Evolutionary conservation across 2,329 filamentous ascomycete species (phyloP).

Genomic region (Paraconiothyrium sp.): DNA sequence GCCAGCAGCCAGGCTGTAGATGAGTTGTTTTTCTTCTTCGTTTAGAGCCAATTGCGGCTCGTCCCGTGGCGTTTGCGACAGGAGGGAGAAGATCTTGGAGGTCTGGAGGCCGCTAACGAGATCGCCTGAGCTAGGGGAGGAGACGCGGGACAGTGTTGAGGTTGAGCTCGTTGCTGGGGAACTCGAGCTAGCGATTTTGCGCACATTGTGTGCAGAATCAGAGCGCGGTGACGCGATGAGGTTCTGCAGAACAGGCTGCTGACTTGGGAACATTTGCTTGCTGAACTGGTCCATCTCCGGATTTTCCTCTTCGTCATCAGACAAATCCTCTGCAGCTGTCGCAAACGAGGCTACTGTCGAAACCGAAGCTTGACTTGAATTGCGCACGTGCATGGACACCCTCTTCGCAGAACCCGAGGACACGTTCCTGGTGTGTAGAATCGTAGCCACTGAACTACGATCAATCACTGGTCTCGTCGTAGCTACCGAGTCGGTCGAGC

Average conservation of each 20-base stretch:
- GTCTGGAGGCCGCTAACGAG: constrained; percentile 48
- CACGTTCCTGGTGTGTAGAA: constrained; percentile 32
- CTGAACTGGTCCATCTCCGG: constrained; percentile 54
- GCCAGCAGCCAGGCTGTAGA: constrained; percentile 61
- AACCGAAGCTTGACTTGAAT: constrained; percentile 66
- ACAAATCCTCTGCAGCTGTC: constrained; percentile 66
- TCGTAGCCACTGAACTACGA: constrained; percentile 29
- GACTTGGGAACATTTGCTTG: constrained; percentile 40
- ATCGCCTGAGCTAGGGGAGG: constrained; percentile 40
- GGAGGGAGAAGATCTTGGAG: constrained; percentile 53
- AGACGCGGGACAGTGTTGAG: constrained; percentile 26
- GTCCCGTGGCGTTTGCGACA: constrained; percentile 48
- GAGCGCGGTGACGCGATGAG: constrained; percentile 36
- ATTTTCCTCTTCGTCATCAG: constrained; percentile 50
- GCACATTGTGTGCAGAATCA: constrained; percentile 46
- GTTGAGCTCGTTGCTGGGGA: constrained; percentile 43
- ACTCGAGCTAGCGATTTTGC: constrained; percentile 34
- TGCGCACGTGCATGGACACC: constrained; percentile 57
- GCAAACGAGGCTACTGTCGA: constrained; percentile 71
- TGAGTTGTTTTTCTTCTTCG: constrained; percentile 64
- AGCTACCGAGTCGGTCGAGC: constrained; percentile 61
- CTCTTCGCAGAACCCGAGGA: constrained; percentile 33
- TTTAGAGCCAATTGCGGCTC: constrained; percentile 54
- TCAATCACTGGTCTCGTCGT: constrained; percentile 56
- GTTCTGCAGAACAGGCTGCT: constrained; percentile 27